Conservation (phyloP, 2,329 filamentous ascomycete species). For the Alternaria burnsii region DNA sequence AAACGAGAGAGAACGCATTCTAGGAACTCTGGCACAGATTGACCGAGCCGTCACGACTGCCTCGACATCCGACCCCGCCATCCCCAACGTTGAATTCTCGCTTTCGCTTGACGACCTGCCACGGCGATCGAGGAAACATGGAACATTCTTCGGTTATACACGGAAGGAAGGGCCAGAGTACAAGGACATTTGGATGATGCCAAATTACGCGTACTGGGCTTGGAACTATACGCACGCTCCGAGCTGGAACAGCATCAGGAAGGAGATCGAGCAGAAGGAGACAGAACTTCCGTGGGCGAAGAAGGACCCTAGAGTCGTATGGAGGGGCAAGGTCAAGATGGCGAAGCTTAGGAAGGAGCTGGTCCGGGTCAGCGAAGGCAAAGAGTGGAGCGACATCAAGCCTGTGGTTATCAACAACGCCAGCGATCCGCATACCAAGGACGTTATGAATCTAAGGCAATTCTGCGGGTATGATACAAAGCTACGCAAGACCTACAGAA, state of each 20-base stretch:
- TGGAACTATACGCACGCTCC: constrained; percentile 49
- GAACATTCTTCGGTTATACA: constrained; percentile 44
- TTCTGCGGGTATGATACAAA: constrained; percentile 39
- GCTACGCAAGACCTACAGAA: background rate
- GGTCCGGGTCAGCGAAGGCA: constrained; percentile 39
- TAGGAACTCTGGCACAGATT: constrained; percentile 46
- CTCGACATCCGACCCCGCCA: constrained; percentile 35
- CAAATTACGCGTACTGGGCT: constrained; percentile 48
- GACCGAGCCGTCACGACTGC: constrained; percentile 41
- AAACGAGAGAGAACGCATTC: constrained; percentile 47
- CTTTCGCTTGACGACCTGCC: constrained; percentile 46
- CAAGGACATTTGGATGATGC: constrained; percentile 47
- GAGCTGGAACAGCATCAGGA: constrained; percentile 45
- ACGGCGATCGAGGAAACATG: constrained; percentile 37
- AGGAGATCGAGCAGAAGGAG: constrained; percentile 38
- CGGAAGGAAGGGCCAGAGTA: constrained; percentile 39
- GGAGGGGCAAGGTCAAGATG: constrained; percentile 48
- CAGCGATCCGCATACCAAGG: constrained; percentile 40
- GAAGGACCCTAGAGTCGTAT: constrained; percentile 43
- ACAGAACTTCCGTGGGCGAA: constrained; percentile 34
- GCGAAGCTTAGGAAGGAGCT: constrained; percentile 40
- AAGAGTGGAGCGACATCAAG: constrained; percentile 45
- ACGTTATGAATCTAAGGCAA: constrained; percentile 45
- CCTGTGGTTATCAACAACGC: constrained; percentile 47
- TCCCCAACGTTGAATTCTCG: constrained; percentile 46